Evolutionary conservation across 1,284 basidiomycete genomes (phyloP).

Genomic region (Phylloboletellus chloephorus): DNA sequence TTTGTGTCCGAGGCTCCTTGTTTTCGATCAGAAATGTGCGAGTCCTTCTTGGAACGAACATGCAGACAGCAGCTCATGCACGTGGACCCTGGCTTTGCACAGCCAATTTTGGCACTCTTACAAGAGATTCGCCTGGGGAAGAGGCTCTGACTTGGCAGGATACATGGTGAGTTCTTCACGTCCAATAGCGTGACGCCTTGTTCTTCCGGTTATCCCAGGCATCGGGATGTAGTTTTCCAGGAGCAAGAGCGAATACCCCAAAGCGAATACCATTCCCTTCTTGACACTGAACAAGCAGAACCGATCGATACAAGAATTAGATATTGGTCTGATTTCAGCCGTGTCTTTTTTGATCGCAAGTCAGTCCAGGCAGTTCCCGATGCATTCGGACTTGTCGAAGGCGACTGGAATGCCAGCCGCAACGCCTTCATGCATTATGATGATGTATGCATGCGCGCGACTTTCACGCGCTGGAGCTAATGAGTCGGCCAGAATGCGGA

Average conservation of each 20-base stretch:
- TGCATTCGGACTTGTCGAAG: conserved; percentile 41
- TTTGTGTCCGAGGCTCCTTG: conserved; percentile 56
- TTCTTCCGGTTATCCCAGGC: conserved; percentile 37
- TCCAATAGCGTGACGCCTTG: background rate
- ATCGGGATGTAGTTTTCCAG: conserved; percentile 45
- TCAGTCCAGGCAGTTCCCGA: conserved; percentile 62
- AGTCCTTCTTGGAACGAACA: conserved; percentile 6
- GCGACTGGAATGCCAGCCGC: conserved; percentile 52
- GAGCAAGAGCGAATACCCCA: conserved; percentile 47
- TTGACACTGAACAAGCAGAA: conserved; percentile 35
- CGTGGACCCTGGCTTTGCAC: conserved; percentile 10
- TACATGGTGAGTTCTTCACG: conserved; percentile 24
- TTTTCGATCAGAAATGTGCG: conserved; percentile 64
- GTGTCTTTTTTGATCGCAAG: conserved; percentile 60
- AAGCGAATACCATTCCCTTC: conserved; percentile 50
- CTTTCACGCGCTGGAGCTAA: conserved; percentile 9
- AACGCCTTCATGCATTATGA: conserved; percentile 51
- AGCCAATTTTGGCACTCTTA: conserved; percentile 64
- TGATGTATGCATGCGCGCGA: conserved; percentile 38
- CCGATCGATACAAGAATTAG: conserved; percentile 37
- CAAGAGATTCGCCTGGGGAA: conserved; percentile 29
- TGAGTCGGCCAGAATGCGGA: conserved; percentile 40
- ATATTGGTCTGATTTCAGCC: conserved; percentile 77
- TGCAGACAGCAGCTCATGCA: conserved; percentile 8
- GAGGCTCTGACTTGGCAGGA: conserved; percentile 30